Percentiles rank a stretch among this genome's conserved stretches.
These are phyloP conservation scores for Mrakia blollopis DNA, from an alignment of 768 basidiomycete species.

Conservation along the genomic window DNA sequence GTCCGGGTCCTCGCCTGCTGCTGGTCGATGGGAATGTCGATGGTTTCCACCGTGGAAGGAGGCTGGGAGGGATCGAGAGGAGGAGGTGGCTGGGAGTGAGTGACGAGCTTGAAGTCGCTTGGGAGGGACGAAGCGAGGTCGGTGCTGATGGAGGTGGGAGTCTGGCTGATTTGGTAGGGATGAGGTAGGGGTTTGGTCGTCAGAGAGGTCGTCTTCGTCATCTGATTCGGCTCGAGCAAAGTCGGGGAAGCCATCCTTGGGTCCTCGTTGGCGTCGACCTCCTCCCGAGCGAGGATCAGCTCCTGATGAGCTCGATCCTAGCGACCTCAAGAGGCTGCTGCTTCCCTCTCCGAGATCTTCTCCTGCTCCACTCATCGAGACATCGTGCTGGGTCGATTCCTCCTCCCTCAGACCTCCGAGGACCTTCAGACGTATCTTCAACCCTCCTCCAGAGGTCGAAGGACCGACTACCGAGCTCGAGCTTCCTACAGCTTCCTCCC, in stretches of 20 bases:
- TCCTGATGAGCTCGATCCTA: conserved; percentile 5
- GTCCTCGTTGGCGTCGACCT: conserved; percentile 20
- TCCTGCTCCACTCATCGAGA: background rate
- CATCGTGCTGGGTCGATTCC: background rate
- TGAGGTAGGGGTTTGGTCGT: background rate
- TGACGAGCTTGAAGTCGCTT: conserved; percentile 4
- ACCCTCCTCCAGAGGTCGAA: background rate
- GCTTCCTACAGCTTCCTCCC: conserved; percentile 14
- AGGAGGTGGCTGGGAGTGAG: background rate
- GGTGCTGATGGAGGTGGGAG: background rate
- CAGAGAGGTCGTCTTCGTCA: background rate
- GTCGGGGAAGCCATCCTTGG: conserved; percentile 11
- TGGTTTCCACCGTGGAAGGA: background rate
- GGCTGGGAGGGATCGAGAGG: background rate
- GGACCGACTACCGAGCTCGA: background rate
- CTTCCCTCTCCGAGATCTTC: background rate
- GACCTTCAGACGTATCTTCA: conserved; percentile 31
- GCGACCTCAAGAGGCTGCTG: conserved; percentile 6
- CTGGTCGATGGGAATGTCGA: background rate
- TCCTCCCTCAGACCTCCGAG: background rate
- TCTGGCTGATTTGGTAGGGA: background rate
- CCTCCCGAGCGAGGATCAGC: background rate
- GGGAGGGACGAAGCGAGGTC: background rate
- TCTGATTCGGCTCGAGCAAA: background rate
- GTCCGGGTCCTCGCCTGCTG: background rate